These are phyloP conservation scores for Gaeumannomyces tritici DNA, from an alignment of 2,329 filamentous ascomycete species.

Conservation along the genomic window DNA sequence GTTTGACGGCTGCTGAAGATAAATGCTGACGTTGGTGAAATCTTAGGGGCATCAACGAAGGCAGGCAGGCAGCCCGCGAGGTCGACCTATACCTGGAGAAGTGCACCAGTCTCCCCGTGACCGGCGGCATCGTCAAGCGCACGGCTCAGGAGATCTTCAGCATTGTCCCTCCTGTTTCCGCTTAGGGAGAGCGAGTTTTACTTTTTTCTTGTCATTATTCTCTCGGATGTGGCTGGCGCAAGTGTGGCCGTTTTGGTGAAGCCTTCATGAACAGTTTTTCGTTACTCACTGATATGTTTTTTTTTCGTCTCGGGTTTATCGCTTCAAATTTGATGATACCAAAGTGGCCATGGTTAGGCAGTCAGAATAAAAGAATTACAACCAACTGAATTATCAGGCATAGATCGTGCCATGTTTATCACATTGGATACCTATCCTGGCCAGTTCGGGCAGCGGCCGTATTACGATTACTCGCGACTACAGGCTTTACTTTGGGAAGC, in stretches of 20 bases:
- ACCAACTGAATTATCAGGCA: too few relatives aligned
- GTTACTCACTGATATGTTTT: background rate
- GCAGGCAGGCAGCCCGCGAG: conserved; percentile 83
- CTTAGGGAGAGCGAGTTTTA: background rate
- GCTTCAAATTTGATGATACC: conserved; percentile 1
- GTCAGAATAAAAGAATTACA: background rate
- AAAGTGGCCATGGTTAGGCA: background rate
- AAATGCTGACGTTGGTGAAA: conserved; percentile 21
- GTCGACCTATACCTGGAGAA: conserved; percentile 81
- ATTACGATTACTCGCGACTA: too few relatives aligned
- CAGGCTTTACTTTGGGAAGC: too few relatives aligned
- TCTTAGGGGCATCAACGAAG: conserved; percentile 86
- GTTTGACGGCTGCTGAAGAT: background rate
- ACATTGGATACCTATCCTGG: too few relatives aligned
- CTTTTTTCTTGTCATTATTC: background rate
- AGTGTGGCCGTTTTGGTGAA: background rate
- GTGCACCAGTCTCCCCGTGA: conserved; percentile 73
- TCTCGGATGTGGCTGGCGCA: background rate
- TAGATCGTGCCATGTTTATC: too few relatives aligned
- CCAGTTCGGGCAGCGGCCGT: too few relatives aligned
- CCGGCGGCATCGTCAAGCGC: conserved; percentile 84
- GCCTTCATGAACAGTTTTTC: background rate
- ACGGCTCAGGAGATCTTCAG: conserved; percentile 62
- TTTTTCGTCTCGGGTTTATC: background rate
- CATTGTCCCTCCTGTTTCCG: conserved; percentile 9